Evolutionary conservation across 2,329 filamentous ascomycete genomes (phyloP), one percentile per base, ranked within the genome.

Genomic region (Fusarium cyanostomum): DNA sequence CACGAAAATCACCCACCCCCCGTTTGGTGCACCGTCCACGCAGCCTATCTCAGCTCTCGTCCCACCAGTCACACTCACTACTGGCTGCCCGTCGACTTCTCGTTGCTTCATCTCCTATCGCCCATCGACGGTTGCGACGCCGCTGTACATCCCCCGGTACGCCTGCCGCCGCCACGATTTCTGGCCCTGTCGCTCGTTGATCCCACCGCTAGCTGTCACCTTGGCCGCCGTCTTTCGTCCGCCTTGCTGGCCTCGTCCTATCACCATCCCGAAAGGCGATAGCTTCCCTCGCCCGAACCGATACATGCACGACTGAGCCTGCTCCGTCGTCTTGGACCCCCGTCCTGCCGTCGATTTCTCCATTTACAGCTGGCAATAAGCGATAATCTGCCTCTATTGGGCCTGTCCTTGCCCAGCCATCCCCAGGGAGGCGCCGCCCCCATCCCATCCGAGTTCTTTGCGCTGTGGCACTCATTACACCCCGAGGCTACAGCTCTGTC

Each of bases 401-500:
- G 58, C 51, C 50, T 67, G 62, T 62, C 56, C 56, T 53, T 62
- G 41, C 46, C 42, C 39, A 54, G 55, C 53, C 48, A 60, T 60
- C 53, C 52, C 56, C 57, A 69, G 70, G 62, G 62, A 73, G 69
- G 65, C 68, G 62, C 21, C 21, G 21, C 66, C 65, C 65, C 65
- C 68, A 62, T 62, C 54, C 43, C 51, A 46, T 62, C 62, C 38
- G 65, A 63, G 51, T 62, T 70, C 41, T 45, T 58, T 64, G 62
- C 57, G 62, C 41, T 71, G 71, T 72, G 69, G 68, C 64, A 72
- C 69, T 51, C 59, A 62, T 64, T 58, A 62, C 60, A 55, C 67
- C 66, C 68, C 72, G 66, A 71, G 71, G 68, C 69, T 73, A 72
- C 70, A 70, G 70, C 72, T 69, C 71, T 67, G 67, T 76, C 70